Percentiles rank a stretch among this genome's conserved stretches.
Evolutionary conservation across 2,329 filamentous ascomycete genomes (phyloP).

Genomic region (Monosporascus sp.): DNA sequence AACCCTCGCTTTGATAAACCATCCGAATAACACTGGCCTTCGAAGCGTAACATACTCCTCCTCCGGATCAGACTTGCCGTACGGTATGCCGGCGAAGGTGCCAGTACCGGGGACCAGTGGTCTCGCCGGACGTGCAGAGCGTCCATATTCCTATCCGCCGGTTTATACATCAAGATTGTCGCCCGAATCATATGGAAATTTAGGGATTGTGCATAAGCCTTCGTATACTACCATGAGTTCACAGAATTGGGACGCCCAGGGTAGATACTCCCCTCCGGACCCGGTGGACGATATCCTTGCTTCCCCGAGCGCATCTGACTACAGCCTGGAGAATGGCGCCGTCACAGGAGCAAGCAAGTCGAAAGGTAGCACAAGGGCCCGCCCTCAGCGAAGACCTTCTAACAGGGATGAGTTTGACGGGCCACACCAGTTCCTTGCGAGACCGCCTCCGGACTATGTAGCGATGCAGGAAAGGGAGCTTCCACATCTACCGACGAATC

Average conservation of each 20-base stretch:
- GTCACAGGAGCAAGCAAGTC: constrained; percentile 38
- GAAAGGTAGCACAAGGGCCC: constrained; percentile 42
- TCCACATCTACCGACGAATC: constrained; percentile 75
- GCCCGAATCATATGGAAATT: constrained; percentile 32
- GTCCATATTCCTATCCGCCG: constrained; percentile 32
- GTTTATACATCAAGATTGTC: constrained; percentile 38
- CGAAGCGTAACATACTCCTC: constrained; percentile 41
- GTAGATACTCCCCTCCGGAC: constrained; percentile 51
- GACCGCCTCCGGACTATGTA: constrained; percentile 64
- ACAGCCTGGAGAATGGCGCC: constrained; percentile 47
- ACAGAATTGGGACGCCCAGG: constrained; percentile 43
- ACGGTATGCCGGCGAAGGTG: constrained; percentile 28
- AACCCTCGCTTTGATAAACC: constrained; percentile 11
- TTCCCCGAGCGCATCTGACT: constrained; percentile 57
- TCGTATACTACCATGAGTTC: constrained; percentile 37
- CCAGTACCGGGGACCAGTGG: constrained; percentile 29
- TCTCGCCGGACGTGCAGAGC: constrained; percentile 34
- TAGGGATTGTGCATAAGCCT: constrained; percentile 22
- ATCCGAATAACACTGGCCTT: constrained; percentile 29
- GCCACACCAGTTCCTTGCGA: constrained; percentile 74
- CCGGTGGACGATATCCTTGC: constrained; percentile 54
- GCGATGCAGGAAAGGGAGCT: constrained; percentile 75
- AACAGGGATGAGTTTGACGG: constrained; percentile 89
- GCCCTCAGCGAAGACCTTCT: constrained; percentile 63
- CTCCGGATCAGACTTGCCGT: constrained; percentile 27